Percentiles rank a stretch among this genome's conserved stretches.
Evolutionary conservation across 1,284 basidiomycete species (phyloP).

Genomic region (Butyriboletus appendiculatus): DNA sequence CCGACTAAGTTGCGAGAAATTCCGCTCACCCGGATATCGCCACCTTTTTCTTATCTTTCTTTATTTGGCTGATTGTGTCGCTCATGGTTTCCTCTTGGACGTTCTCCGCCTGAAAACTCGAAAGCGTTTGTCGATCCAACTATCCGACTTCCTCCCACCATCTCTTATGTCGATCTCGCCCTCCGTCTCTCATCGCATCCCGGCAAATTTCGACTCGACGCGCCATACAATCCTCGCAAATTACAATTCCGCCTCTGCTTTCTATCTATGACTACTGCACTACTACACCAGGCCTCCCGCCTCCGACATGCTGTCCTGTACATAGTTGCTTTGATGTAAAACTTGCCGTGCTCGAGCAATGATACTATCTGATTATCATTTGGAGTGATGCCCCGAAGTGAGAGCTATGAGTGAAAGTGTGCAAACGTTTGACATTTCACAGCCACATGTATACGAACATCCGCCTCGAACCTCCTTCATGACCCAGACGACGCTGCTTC

Average conservation of each 20-base stretch:
- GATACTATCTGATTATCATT: neutral
- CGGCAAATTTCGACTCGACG: slow-evolving; percentile 25
- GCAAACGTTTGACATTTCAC: slow-evolving; percentile 4
- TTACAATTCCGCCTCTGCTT: slow-evolving; percentile 19
- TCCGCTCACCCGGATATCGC: slow-evolving; percentile 5
- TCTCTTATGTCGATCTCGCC: slow-evolving; percentile 14
- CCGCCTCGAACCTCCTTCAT: slow-evolving; percentile 36
- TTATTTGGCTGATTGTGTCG: slow-evolving; percentile 37
- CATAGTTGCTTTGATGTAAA: slow-evolving; percentile 36
- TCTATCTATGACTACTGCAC: slow-evolving; percentile 18
- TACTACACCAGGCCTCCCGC: slow-evolving; percentile 20
- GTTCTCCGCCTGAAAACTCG: slow-evolving; percentile 29
- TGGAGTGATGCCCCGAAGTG: neutral
- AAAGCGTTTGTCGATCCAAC: slow-evolving; percentile 22
- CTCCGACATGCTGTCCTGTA: slow-evolving; percentile 34
- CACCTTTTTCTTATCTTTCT: slow-evolving; percentile 33
- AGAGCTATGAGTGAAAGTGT: neutral
- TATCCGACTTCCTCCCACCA: slow-evolving; percentile 7
- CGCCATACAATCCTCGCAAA: slow-evolving; percentile 13
- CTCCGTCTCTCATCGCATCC: slow-evolving; percentile 7
- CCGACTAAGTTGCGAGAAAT: slow-evolving; percentile 45
- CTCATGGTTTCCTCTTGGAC: slow-evolving; percentile 28
- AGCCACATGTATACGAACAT: slow-evolving; percentile 28
- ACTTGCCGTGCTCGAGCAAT: slow-evolving; percentile 12
- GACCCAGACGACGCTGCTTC: slow-evolving; percentile 64